Base-by-base conservation (phyloP, 2,329 filamentous ascomycete species). In the Scleromitrula shiraiana region DNA sequence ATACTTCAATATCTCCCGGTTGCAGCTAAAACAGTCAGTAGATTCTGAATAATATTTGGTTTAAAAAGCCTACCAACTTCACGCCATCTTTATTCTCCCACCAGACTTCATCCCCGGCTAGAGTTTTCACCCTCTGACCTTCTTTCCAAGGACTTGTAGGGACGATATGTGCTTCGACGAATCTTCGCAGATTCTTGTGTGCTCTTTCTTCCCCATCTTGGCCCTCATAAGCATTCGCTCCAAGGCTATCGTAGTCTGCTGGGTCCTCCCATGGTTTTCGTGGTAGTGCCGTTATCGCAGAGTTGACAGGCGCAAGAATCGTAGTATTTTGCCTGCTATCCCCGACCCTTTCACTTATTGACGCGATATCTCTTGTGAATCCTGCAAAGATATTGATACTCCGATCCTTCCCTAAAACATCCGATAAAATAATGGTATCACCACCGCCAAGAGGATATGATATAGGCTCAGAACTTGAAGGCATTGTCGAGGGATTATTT, bases 181-280 rank as follows among this genome's bases (percentile, higher is more conserved):
- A 97, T 32, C 77, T 72, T 60, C 76, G 74, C 53, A 97, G 65
- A 61, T 97, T 97, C 56, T 70, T 70, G 53, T 80, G 76, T 7
- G 93, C 91, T 41, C 89, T 75, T 49, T 88, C 82, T 60, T 84
- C 77, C 0, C 89, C 91, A 14, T 79, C 78, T 1, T 74, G 70
- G 0, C 89, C 89, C 39, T 85, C 79, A 62, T 95, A 96, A 1
- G 84, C 88, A 26, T 81, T 68, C 2, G 75, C 72, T 0, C 88
- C 88, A 3, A 85, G 68, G 1, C 66, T 66, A 3, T 73, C 69
- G 64, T 93, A 91, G 56, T 95, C 89, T 44, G 75, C 67, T 0
- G 85, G 78, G 53, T 90, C 72, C 59, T 85, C 87, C 88, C 88
- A 95, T 0, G 90, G 90, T 65, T 96, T 97, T 44, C 84, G 75